Base-by-base conservation (phyloP, 2,329 filamentous ascomycete species). In the Trichophyton benhamiae region DNA sequence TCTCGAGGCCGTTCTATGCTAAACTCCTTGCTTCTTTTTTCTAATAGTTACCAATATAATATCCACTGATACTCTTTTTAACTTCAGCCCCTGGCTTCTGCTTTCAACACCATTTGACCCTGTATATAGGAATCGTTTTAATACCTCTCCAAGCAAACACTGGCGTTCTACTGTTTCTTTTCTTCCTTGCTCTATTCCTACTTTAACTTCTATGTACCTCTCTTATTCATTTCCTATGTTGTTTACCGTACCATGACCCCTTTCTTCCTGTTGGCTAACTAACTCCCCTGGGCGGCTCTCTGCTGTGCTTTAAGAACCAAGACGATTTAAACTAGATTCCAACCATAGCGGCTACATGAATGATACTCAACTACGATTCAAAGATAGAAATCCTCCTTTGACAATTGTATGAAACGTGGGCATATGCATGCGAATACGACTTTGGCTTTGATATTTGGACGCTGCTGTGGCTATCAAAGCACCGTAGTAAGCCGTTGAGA, bases 1-100 rank as follows among this genome's bases (percentile, higher is more conserved):
- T 58, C 66, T 76, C 41, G 72, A 76, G 62, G 73, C 74, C 62
- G 72, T 75, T 13, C 63, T 77, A 33, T 73, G 70, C 64, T 76
- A 65, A 72, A 57, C 11, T 3, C 11, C 42, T 58, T 36, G 36
- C 38, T 46, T 30, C 36, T 58, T 8, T 30, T 22, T 42, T 57
- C 13, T 30, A 36, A 55, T 36, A 38, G 33, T 38, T 13, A 38
- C 11, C 33, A 38, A 38, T 38, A 38, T 38, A 3, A 38, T 38
- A 38, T 38, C 33, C 33, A 13, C 33, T 38, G 33, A 13, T 11
- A 13, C 8, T 38, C 11, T 38, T 13, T 38, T 38, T 13, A 38
- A 9, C 33, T 13, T 3, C 9, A 13, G 33, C 33, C 33, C 33
- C 33, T 30, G 8, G 33, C 9, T 11, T 38, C 33, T 11, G 11